Base-by-base conservation (phyloP, 78 protist species). In the Dictyostelium intermedium region DNA sequence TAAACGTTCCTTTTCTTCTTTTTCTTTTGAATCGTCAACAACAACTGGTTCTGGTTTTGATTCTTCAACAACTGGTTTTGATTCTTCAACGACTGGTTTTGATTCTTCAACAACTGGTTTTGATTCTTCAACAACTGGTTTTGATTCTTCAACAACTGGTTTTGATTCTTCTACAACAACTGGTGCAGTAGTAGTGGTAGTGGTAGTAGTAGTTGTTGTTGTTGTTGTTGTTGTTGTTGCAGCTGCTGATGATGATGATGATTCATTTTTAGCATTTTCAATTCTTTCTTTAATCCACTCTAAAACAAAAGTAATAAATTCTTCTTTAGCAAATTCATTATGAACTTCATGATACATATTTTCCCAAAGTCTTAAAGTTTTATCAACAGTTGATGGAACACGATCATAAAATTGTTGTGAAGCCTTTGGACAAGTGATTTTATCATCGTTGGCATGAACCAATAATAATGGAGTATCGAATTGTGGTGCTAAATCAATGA, bases 391-490 rank as follows among this genome's bases (percentile, higher is more conserved):
- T 18, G 82, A 41, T 9, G 87, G 34, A 83, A 82, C 76, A 25
- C 91, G 80, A 60, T 83, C 91, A 76, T 61, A 91, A 73, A 84
- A 91, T 18, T n/a, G 25, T 61, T 91, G 82, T 43, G 66, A 35
- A 23, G 95, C 95, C 69, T 91, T 91, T 74, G 95, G 91, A 76
- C 83, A 80, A 82, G 95, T 91, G 50, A 91, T 83, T 84, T 83
- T 91, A 61, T 91, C 95, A 13, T 83, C 95, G 11, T 35, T 66
- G 30, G 63, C 95, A 37, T 91, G 95, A 74, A 91, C 69, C 74
- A 91, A 76, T 18, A 91, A 56, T 35, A 91, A 39, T 73, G 95
- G 95, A 10, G 91, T 18, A 4, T 60, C 73, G 25, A 76, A 83
- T 82, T 91, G 27, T 63, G 89, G 89, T n/a, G 91, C 95, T 8